Base-by-base conservation (phyloP, 306 rosid genomes). In the Cucumis melo region DNA sequence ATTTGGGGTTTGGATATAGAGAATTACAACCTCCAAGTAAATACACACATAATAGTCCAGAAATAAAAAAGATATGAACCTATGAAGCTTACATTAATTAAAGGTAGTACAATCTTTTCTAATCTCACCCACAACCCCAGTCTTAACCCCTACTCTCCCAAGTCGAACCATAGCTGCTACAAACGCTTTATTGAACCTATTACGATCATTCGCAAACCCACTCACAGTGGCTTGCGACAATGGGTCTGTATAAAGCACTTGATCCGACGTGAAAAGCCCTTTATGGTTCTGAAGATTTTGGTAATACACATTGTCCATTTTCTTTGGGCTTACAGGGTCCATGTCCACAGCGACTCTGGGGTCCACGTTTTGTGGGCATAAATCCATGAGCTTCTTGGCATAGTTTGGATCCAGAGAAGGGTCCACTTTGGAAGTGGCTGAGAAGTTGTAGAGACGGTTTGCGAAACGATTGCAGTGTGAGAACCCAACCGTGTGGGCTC, bases 401-500 rank as follows among this genome's bases (percentile, higher is more conserved):
- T 77, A 89, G 34, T 8, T 20, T 0, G 83, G 1, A 36, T 85
- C 27, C 24, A 89, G 7, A 0, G 88, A 51, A 16, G 93, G 91
- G 79, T 89, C 93, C 27, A 79, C 80, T 0, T 4, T 20, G 0
- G 86, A 87, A 0, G 89, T 62, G 1, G 81, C 59, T 20, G 82
- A 78, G 15, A 79, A 83, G 1, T 66, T 67, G 75, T 82, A 87
- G 6, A 89, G 20, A 1, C 93, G 91, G 65, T 85, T 57, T 2
- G 86, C 12, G 38, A 89, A 89, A 34, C 85, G 78, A 78, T 57
- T 10, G 73, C 93, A 89, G 48, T 87, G 89, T 0, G 93, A 87
- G 86, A 89, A 85, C 0, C 93, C 93, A 0, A 89, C 3, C 0
- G 93, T 89, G 86, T 89, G 93, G 13, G 91, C 91, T 21, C 93